Conservation (phyloP, 2,329 filamentous ascomycete species). For the Tympanopsis confertula region DNA sequence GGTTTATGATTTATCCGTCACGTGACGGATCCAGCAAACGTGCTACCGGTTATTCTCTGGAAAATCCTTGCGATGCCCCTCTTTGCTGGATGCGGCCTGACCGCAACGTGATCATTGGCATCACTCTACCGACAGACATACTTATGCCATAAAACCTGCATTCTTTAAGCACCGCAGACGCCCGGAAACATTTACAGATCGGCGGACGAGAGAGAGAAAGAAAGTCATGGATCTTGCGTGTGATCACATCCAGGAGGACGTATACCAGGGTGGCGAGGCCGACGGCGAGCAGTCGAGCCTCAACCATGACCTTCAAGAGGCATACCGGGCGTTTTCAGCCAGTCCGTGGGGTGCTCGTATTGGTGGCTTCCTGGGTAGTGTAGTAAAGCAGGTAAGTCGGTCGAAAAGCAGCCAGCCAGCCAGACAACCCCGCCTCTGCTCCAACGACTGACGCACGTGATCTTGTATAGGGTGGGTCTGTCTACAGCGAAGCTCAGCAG, state of each 20-base stretch:
- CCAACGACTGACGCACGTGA: conserved; percentile 7
- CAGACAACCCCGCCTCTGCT: conserved; percentile 1
- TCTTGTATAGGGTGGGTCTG: conserved; percentile 54
- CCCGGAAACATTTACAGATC: too few species aligned
- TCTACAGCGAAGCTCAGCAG: conserved; percentile 76
- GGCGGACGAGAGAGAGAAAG: too few species aligned
- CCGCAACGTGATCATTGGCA: too few species aligned
- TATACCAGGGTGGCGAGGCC: conserved; percentile 43
- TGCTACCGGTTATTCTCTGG: too few species aligned
- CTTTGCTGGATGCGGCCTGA: too few species aligned
- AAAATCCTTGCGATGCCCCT: too few species aligned
- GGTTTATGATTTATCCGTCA: too few species aligned
- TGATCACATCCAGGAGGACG: conserved; percentile 87
- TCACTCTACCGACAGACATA: too few species aligned
- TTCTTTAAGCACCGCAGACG: too few species aligned
- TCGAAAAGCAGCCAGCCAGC: background rate
- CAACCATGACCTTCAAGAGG: conserved; percentile 84
- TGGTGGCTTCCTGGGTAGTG: conserved; percentile 78
- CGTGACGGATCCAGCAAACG: too few species aligned
- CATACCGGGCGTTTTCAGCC: conserved; percentile 82
- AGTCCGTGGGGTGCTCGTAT: conserved; percentile 85
- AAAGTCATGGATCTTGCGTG: conserved; percentile 98
- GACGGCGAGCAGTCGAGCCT: conserved; percentile 42
- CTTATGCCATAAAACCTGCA: too few species aligned
- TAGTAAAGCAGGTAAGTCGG: conserved; percentile 70